A percentile compares a stretch with the other conserved stretches of the same genome.
phyloP scores from a whole-genome alignment of 495 filamentous ascomycete genomes.

The Podospora didyma region DNA sequence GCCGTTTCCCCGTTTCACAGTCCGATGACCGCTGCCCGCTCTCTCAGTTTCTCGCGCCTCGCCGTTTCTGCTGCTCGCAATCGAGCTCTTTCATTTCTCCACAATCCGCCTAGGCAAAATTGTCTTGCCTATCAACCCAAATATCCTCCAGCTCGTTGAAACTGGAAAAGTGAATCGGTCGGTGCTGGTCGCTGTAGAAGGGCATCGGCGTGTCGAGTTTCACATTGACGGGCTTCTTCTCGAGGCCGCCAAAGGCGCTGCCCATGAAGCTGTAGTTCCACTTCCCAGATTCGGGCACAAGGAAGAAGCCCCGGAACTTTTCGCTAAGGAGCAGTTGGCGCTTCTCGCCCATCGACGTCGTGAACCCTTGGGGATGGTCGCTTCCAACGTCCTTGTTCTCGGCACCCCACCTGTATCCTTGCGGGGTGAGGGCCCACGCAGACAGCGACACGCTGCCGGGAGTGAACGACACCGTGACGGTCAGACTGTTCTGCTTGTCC shows the following conservation, averaged over 20 bases:
- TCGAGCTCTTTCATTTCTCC: background rate
- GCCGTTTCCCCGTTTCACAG: slow-evolving; percentile 8
- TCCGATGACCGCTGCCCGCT: background rate
- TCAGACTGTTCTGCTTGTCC: slow-evolving; percentile 89
- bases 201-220: slow-evolving; percentile 87
- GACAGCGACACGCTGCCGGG: slow-evolving; percentile 96
- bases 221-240: slow-evolving; percentile 86
- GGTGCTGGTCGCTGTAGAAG: slow-evolving; percentile 92
- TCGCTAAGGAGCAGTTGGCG: slow-evolving; percentile 89
- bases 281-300: slow-evolving; percentile 83
- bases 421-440: slow-evolving; percentile 85
- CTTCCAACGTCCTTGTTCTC: slow-evolving; percentile 91
- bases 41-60: background rate
- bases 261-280: slow-evolving; percentile 99
- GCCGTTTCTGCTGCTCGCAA: background rate
- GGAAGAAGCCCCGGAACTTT: slow-evolving; percentile 88
- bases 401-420: slow-evolving; percentile 94
- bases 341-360: slow-evolving; percentile 89
- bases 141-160: slow-evolving; percentile 90
- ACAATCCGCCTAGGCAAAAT: slow-evolving; percentile 61
- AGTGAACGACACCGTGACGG: slow-evolving; percentile 95
- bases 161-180: slow-evolving; percentile 90
- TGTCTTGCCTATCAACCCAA: slow-evolving; percentile 81
- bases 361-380: slow-evolving; percentile 92
- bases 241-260: slow-evolving; percentile 73